phyloP scores from a whole-genome alignment of 371 early-diverging fungal species.

The Amoeboaphelidium protococcarum region DNA sequence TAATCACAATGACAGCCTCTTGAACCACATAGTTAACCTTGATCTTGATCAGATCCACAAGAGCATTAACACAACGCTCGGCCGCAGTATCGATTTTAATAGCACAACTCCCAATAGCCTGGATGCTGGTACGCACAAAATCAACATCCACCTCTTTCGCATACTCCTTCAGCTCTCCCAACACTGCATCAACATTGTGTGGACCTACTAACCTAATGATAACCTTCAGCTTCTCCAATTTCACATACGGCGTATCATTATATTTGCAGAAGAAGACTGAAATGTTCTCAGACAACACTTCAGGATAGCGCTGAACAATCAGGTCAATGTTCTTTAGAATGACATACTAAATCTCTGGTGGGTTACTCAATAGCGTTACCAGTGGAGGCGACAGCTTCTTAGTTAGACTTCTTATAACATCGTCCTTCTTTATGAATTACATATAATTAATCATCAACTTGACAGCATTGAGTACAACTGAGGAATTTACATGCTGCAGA shows the following conservation, averaged over 20 bases:
- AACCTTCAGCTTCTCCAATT: constrained; percentile 70
- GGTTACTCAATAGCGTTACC: constrained; percentile 58
- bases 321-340: constrained; percentile 69
- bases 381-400: constrained; percentile 73
- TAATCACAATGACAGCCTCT: constrained; percentile 71
- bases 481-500: constrained; percentile 74
- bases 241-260: constrained; percentile 89
- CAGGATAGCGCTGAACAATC: constrained; percentile 51
- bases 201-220: constrained; percentile 53
- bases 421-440: constrained; percentile 29
- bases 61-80: constrained; percentile 51
- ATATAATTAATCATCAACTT: constrained; percentile 24
- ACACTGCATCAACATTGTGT: constrained; percentile 45
- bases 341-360: constrained; percentile 79
- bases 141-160: constrained; percentile 81
- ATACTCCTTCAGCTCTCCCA: constrained; percentile 79
- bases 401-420: constrained; percentile 27
- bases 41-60: constrained; percentile 59
- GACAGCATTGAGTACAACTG: constrained; percentile 59
- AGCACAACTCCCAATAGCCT: constrained; percentile 74
- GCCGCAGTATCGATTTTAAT: constrained; percentile 58
- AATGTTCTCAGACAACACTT: constrained; percentile 54
- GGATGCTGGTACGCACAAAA: constrained; percentile 73
- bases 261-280: constrained; percentile 84
- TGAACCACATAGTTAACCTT: constrained; percentile 81